Evolutionary conservation across 306 rosid species (phyloP).

Genomic region (Prunus mira): DNA sequence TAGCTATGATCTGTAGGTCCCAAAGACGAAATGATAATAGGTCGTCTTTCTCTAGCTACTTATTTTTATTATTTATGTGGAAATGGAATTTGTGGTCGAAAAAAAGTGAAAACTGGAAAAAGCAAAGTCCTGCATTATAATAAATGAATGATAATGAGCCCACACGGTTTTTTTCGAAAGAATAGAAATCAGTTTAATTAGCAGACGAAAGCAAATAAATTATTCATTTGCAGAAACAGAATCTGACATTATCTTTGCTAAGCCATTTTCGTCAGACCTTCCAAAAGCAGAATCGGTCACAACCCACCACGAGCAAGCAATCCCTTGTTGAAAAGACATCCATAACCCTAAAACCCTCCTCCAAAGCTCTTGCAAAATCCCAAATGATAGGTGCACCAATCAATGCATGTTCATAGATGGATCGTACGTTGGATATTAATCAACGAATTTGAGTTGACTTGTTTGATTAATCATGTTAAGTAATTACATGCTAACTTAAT

Average conservation of each 20-base stretch:
- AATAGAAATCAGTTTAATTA: neutral
- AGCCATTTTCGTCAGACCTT: neutral
- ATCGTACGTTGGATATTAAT: neutral
- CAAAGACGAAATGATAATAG: too few relatives aligned
- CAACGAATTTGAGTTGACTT: neutral
- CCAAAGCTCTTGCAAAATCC: too few relatives aligned
- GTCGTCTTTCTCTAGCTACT: too few relatives aligned
- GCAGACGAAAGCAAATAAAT: neutral
- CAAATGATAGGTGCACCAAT: too few relatives aligned
- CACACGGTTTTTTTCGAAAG: neutral
- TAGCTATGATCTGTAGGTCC: too few relatives aligned
- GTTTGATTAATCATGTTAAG: too few relatives aligned
- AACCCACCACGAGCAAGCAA: neutral
- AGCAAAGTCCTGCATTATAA: too few relatives aligned
- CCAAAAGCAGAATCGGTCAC: neutral
- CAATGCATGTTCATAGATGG: too few relatives aligned
- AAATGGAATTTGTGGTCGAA: too few relatives aligned
- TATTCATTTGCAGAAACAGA: neutral
- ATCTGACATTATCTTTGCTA: conserved; percentile 21
- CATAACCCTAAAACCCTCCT: neutral
- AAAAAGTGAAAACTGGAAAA: too few relatives aligned
- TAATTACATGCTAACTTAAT: too few relatives aligned
- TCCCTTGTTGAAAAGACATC: neutral
- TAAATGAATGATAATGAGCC: neutral
- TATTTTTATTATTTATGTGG: too few relatives aligned